phyloP scores from a whole-genome alignment of 164 flowering plant genomes.

The Vitis cinerea region DNA sequence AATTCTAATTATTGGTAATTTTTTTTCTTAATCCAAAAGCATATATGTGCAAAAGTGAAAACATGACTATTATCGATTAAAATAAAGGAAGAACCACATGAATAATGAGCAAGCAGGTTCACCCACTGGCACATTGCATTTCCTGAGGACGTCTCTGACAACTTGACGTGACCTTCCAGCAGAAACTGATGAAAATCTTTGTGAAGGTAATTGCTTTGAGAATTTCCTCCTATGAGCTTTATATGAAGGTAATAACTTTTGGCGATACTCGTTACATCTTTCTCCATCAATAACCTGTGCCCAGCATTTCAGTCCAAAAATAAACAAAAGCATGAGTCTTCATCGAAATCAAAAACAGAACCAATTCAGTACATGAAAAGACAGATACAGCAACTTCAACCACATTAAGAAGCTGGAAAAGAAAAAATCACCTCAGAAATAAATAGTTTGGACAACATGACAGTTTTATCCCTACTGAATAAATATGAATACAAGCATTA shows the following conservation, averaged over 20 bases:
- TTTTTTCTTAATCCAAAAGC: too few species aligned
- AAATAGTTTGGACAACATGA: too few species aligned
- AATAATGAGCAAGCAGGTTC: slow-evolving; percentile 12
- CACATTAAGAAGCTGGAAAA: too few species aligned
- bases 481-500: too few species aligned
- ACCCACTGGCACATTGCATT: slow-evolving; percentile 87
- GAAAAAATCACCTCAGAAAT: too few species aligned
- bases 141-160: slow-evolving; percentile 51
- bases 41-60: too few species aligned
- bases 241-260: slow-evolving; percentile 79
- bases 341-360: too few species aligned
- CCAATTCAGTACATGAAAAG: neutral
- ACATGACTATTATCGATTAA: neutral
- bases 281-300: slow-evolving; percentile 89
- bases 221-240: slow-evolving; percentile 75
- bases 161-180: slow-evolving; percentile 37
- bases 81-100: neutral
- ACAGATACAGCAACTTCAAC: too few species aligned
- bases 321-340: neutral
- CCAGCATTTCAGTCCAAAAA: neutral
- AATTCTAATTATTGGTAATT: too few species aligned
- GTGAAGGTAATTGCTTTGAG: slow-evolving; percentile 21
- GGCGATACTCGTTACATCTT: slow-evolving; percentile 69
- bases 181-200: slow-evolving; percentile 20
- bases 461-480: too few species aligned